Evolutionary conservation across 1,139 yeast genomes (phyloP).

Genomic region (Yamadazyma triangularis): DNA sequence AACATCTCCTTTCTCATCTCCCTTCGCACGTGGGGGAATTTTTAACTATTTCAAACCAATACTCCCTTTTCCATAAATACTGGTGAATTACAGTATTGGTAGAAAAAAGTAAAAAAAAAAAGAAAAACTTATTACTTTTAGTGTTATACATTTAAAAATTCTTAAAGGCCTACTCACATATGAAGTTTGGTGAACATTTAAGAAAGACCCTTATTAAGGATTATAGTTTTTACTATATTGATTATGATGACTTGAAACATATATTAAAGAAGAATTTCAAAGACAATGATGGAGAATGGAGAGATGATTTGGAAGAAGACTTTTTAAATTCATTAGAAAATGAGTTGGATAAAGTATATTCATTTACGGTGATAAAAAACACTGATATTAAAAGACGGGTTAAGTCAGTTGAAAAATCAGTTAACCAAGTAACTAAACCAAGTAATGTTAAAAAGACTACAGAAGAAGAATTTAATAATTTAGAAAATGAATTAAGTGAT

Average conservation of each 20-base stretch:
- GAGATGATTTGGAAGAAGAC: constrained; percentile 71
- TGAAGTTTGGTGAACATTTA: constrained; percentile 79
- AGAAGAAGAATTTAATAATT: constrained; percentile 84
- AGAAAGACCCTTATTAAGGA: constrained; percentile 73
- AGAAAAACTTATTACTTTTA: too few relatives aligned
- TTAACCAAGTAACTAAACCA: constrained; percentile 51
- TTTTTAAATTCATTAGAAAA: constrained; percentile 70
- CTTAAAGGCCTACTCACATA: constrained; percentile 18
- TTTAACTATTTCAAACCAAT: too few relatives aligned
- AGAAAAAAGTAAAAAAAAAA: too few relatives aligned
- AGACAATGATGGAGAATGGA: constrained; percentile 58
- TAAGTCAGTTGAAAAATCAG: constrained; percentile 71
- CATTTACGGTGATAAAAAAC: constrained; percentile 82
- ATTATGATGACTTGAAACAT: constrained; percentile 85
- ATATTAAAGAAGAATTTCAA: constrained; percentile 65
- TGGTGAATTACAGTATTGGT: too few relatives aligned
- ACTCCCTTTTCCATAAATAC: too few relatives aligned
- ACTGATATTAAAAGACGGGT: constrained; percentile 80
- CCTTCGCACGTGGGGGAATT: too few relatives aligned
- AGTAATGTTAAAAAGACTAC: constrained; percentile 31
- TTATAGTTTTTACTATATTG: constrained; percentile 83
- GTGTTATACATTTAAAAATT: too few relatives aligned
- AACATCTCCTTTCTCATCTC: too few relatives aligned
- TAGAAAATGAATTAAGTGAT: constrained; percentile 88
- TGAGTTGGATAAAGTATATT: constrained; percentile 86